A percentile compares a stretch with the other conserved stretches of the same genome.
phyloP scores from a whole-genome alignment of 176 grass and related monocot species.

The Elaeis guineensis region DNA sequence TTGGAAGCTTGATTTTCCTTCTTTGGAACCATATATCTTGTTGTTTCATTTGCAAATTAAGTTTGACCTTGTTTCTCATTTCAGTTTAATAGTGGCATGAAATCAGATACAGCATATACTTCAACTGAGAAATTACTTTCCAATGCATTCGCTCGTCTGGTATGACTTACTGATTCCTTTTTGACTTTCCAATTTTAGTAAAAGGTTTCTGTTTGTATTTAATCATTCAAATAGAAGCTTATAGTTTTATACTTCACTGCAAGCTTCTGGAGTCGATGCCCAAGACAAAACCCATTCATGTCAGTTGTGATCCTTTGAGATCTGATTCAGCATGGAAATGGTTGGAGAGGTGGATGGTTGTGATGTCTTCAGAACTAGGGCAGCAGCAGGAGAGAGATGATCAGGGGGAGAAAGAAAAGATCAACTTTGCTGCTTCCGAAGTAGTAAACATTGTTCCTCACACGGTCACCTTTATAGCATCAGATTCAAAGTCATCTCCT shows the following conservation, averaged over 20 bases:
- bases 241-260: neutral
- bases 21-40: too few relatives aligned
- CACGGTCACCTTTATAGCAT: too few relatives aligned
- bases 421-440: neutral
- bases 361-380: neutral
- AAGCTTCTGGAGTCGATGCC: neutral
- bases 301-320: neutral
- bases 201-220: neutral
- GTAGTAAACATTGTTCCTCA: neutral
- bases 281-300: neutral
- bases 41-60: too few relatives aligned
- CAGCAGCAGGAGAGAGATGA: neutral
- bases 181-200: too few relatives aligned
- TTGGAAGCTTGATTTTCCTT: too few relatives aligned
- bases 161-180: too few relatives aligned
- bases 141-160: too few relatives aligned
- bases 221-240: neutral
- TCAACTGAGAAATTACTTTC: too few relatives aligned
- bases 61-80: too few relatives aligned
- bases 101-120: too few relatives aligned
- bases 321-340: conserved; percentile 2
- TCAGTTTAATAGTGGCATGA: too few relatives aligned
- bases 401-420: neutral
- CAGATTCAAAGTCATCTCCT: too few relatives aligned
- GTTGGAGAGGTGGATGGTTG: neutral